Conservation (phyloP, 2,329 filamentous ascomycete genomes). For the Pseudocercospora vitis region DNA sequence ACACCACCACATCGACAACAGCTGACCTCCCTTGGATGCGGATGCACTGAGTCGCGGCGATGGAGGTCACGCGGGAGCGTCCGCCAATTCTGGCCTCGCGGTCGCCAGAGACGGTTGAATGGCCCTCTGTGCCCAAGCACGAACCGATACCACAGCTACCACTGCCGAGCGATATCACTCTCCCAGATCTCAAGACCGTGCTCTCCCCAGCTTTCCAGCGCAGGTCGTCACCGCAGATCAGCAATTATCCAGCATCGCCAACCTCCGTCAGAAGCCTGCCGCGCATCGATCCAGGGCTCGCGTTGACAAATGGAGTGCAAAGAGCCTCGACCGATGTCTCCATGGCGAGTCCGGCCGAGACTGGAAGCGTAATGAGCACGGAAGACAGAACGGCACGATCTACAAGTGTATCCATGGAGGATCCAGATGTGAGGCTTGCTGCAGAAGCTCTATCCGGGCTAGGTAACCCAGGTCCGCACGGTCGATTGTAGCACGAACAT, state of each 20-base stretch:
- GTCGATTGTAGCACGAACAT: too few relatives aligned
- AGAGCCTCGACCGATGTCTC: slow-evolving; percentile 37
- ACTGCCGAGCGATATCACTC: slow-evolving; percentile 37
- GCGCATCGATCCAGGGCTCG: slow-evolving; percentile 41
- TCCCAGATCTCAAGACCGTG: slow-evolving; percentile 49
- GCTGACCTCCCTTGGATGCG: slow-evolving; percentile 15
- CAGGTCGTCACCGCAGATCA: slow-evolving; percentile 32
- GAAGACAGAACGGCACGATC: slow-evolving; percentile 41
- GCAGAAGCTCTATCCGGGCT: slow-evolving; percentile 53
- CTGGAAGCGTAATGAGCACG: slow-evolving; percentile 45
- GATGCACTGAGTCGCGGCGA: slow-evolving; percentile 20
- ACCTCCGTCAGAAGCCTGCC: slow-evolving; percentile 34
- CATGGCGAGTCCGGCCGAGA: slow-evolving; percentile 47
- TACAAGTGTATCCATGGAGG: slow-evolving; percentile 49
- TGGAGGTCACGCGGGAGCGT: slow-evolving; percentile 39
- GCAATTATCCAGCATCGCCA: slow-evolving; percentile 25
- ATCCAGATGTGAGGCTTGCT: slow-evolving; percentile 50
- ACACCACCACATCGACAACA: slow-evolving; percentile 24
- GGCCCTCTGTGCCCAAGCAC: slow-evolving; percentile 23
- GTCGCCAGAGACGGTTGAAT: slow-evolving; percentile 31
- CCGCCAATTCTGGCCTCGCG: slow-evolving; percentile 46
- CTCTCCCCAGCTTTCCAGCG: slow-evolving; percentile 42
- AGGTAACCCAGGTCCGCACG: slow-evolving; percentile 48
- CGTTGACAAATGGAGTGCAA: slow-evolving; percentile 32
- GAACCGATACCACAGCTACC: slow-evolving; percentile 24